Evolutionary conservation across 2,329 filamentous ascomycete species (phyloP), one percentile per base, ranked within the genome.

Genomic region (Ophiostoma perfectum): DNA sequence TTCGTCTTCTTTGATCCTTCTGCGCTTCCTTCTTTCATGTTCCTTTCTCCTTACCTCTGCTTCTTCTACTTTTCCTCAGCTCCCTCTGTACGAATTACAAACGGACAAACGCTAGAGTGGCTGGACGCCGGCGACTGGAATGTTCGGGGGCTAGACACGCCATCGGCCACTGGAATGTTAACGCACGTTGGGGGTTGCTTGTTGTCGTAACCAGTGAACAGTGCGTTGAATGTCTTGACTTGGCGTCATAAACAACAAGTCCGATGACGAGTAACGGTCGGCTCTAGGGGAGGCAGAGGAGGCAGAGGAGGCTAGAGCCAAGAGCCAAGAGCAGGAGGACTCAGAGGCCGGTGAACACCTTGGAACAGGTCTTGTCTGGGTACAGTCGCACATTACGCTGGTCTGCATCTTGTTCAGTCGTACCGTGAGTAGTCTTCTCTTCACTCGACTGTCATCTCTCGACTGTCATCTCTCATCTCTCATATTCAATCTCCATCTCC

Each of bases 181-280:
- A 18, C 49, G 18, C 49, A 27, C 18, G 18, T 27, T 55, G 49
- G 49, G 49, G 49, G 49, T 18, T 55, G 49, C 27, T 55, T 8
- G 49, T 27, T 18, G 18, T 4, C n/a, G 49, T 11, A 18, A 55
- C 18, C 27, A 27, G 27, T 27, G 49, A 27, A 55, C 18, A 55
- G 27, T 55, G 49, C n/a, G 49, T 55, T 55, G 7, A 55, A 55
- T 55, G 49, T 55, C 49, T 55, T 27, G 49, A 11, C 49, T 55
- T 55, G 49, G 18, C 18, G 27, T 27, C 27, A 27, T 27, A 2
- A 27, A 27, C 27, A 27, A 27, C 27, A 27, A 27, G 27, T 27
- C 27, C 27, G 27, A 27, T 27, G 27, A 27, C 27, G 27, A 27
- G 27, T 27, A 27, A 27, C 27, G 27, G 27, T 27, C 27, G 27